A percentile compares a stretch with the other conserved stretches of the same genome.
Evolutionary conservation across 169 alveolate genomes (phyloP).

Genomic region (Plasmodium sp.): DNA sequence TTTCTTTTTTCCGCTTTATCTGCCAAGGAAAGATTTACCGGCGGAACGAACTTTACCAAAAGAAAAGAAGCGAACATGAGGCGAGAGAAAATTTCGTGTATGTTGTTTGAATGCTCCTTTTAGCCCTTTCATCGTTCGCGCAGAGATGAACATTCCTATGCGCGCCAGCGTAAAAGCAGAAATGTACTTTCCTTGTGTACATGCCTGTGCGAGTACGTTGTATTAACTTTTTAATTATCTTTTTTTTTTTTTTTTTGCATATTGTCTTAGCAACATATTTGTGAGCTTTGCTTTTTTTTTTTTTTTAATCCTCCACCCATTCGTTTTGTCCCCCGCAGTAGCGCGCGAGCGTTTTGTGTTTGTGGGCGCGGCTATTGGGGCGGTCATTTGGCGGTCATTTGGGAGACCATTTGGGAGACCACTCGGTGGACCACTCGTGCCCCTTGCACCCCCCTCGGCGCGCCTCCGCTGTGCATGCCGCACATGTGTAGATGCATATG

Average conservation of each 20-base stretch:
- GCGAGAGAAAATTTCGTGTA: not conserved
- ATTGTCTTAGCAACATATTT: not conserved
- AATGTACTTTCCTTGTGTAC: not conserved
- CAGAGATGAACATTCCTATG: not conserved
- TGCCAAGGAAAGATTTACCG: not conserved
- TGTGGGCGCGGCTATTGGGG: not conserved
- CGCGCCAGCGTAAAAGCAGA: not conserved
- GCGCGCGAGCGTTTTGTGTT: not conserved
- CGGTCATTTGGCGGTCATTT: not conserved
- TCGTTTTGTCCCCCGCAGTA: not conserved
- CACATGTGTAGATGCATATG: not conserved
- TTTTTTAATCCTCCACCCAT: not conserved
- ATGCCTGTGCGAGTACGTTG: not conserved
- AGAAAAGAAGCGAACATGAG: not conserved
- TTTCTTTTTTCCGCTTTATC: not conserved
- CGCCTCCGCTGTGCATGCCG: not conserved
- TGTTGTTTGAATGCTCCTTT: not conserved
- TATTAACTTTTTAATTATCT: not conserved
- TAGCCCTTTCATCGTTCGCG: not conserved
- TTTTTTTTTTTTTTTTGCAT: not conserved
- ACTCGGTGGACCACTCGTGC: not conserved
- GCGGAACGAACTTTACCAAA: not conserved
- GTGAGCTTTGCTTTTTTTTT: not conserved
- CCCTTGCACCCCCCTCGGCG: not conserved
- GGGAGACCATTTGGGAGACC: not conserved